Evolutionary conservation across 306 rosid genomes (phyloP), one percentile per base, ranked within the genome.

Genomic region (Benincasa hispida): DNA sequence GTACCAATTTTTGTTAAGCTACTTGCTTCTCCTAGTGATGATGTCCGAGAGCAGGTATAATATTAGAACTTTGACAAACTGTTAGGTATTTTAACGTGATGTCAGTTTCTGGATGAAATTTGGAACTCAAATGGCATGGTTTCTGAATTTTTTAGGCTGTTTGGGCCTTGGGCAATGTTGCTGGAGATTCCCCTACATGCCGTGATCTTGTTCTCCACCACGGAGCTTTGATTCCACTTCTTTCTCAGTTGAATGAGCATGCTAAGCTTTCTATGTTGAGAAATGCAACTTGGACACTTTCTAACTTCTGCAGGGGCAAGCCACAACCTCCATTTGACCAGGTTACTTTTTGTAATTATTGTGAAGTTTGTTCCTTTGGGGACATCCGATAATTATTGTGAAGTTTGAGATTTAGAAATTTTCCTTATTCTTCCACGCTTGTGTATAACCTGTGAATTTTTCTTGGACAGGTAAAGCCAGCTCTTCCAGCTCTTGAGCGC

Each of bases 121-220:
- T 42, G 39, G 27, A 25, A 75, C 65, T 45, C 72, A n/a, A 51
- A 76, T 3, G 67, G 3, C 19, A 34, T 9, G 0, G 24, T 57
- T 77, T 67, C 25, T 76, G 17, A 21, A 54, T 50, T 70, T 73
- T 78, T 13, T 67, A 89, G 94, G 94, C 90, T 1, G 91, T 89
- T 24, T 89, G 91, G 94, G 94, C 94, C 2, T 78, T 89, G 83
- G 94, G 94, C 42, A 89, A 89, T 28, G 94, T 89, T 81, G 94
- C 91, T 50, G 94, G 94, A 80, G 94, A 89, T 80, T 89, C 94
- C 10, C 94, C 94, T 80, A 84, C 90, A 81, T 89, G 90, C 24
- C 88, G 94, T 9, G 94, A 89, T 86, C 94, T 89, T 69, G 91
- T 89, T 61, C 91, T 89, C 12, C 51, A 87, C 81, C 80, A 87